Evolutionary conservation across 257 asterid species (phyloP).

Genomic region (Rauvolfia tetraphylla): DNA sequence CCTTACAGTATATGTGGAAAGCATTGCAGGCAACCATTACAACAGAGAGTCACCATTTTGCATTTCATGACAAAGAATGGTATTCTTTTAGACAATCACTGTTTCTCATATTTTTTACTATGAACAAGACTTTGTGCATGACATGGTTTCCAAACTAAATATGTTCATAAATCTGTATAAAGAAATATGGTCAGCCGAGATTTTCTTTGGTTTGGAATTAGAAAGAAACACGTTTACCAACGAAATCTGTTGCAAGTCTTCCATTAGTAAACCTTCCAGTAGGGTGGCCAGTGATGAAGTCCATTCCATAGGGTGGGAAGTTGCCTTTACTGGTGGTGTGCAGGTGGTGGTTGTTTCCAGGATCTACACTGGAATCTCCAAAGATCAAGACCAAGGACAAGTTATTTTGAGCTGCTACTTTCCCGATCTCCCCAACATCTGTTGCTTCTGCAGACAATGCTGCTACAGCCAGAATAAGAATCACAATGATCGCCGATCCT

Average conservation of each 20-base stretch:
- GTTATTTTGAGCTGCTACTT: slow-evolving; percentile 33
- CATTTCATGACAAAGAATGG: too few relatives aligned
- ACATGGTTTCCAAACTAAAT: too few relatives aligned
- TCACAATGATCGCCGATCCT: neutral
- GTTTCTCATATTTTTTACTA: too few relatives aligned
- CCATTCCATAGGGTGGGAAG: slow-evolving; percentile 45
- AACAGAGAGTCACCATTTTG: too few relatives aligned
- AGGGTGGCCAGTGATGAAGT: slow-evolving; percentile 34
- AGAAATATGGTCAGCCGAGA: too few relatives aligned
- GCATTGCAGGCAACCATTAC: too few relatives aligned
- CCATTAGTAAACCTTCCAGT: slow-evolving; percentile 54
- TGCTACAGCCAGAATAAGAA: slow-evolving; percentile 8
- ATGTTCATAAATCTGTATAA: too few relatives aligned
- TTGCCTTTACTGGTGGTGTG: slow-evolving; percentile 30
- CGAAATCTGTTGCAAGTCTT: slow-evolving; percentile 45
- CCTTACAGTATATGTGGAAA: too few relatives aligned
- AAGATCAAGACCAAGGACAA: slow-evolving; percentile 43
- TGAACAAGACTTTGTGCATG: too few relatives aligned
- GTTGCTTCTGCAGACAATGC: slow-evolving; percentile 15
- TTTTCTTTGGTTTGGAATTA: neutral
- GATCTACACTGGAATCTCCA: slow-evolving; percentile 63
- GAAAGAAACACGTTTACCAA: slow-evolving; percentile 20
- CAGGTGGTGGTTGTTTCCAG: slow-evolving; percentile 50
- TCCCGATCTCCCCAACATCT: slow-evolving; percentile 23
- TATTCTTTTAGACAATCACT: too few relatives aligned